These are phyloP conservation scores for Collariella sp. DNA, from an alignment of 495 filamentous ascomycete species.

Conservation along the genomic window DNA sequence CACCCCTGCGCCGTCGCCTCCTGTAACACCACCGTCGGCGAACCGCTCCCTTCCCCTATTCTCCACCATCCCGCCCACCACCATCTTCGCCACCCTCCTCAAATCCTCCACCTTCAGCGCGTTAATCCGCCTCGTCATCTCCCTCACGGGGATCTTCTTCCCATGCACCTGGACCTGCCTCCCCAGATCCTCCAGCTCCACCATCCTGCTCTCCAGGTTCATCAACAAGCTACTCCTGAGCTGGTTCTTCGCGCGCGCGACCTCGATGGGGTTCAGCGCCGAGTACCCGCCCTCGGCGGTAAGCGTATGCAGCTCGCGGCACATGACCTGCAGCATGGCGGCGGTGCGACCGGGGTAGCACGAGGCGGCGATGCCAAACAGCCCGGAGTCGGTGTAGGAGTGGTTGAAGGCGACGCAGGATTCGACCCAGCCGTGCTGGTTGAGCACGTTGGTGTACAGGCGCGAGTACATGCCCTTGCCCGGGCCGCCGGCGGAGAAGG, in stretches of 20 bases:
- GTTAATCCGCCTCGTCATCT: slow-evolving; percentile 89
- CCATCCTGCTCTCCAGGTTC: slow-evolving; percentile 97
- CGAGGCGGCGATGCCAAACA: slow-evolving; percentile 86
- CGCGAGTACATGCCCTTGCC: slow-evolving; percentile 99
- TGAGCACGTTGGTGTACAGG: slow-evolving; percentile 93
- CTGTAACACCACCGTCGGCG: slow-evolving; percentile 92
- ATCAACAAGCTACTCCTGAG: slow-evolving; percentile 83
- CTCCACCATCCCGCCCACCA: slow-evolving; percentile 67
- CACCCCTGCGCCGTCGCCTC: slow-evolving; percentile 55
- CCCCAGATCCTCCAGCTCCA: slow-evolving; percentile 95
- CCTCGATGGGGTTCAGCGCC: slow-evolving; percentile 66
- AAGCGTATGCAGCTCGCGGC: slow-evolving; percentile 72
- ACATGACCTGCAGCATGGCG: slow-evolving; percentile 88
- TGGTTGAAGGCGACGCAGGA: slow-evolving; percentile 94
- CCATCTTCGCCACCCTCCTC: slow-evolving; percentile 68
- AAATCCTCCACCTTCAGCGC: slow-evolving; percentile 72
- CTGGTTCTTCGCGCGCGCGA: slow-evolving; percentile 97
- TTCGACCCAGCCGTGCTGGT: slow-evolving; percentile 95
- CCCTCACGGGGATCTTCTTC: slow-evolving; percentile 75
- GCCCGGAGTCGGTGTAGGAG: slow-evolving; percentile 86
- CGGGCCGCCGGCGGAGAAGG: slow-evolving; percentile 93
- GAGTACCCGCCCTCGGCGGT: slow-evolving; percentile 61
- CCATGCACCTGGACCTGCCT: slow-evolving; percentile 94
- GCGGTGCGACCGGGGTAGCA: slow-evolving; percentile 67
- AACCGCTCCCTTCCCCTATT: slow-evolving; percentile 80